phyloP scores from a whole-genome alignment of 2,329 filamentous ascomycete species.

The Microthyrium microscopicum region DNA sequence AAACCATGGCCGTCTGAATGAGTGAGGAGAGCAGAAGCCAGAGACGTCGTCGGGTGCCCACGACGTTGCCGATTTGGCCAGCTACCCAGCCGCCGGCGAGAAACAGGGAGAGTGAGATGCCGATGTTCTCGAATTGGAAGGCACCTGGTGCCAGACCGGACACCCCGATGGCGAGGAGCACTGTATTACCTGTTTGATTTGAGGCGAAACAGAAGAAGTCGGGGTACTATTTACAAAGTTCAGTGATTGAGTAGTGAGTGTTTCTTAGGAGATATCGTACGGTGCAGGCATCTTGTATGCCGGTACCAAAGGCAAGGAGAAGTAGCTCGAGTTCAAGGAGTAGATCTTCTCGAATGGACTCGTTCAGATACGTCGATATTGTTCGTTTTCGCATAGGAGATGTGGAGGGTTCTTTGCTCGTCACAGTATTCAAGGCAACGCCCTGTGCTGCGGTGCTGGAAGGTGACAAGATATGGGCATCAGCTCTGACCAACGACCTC shows the following conservation, averaged over 20 bases:
- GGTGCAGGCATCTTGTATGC: slow-evolving; percentile 38
- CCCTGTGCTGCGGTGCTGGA: too few species aligned
- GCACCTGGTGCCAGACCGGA: slow-evolving; percentile 30
- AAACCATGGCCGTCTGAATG: slow-evolving; percentile 38
- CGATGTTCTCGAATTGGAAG: slow-evolving; percentile 39
- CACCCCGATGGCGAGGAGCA: slow-evolving; percentile 39
- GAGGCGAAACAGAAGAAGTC: slow-evolving; percentile 47
- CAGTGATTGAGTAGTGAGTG: too few species aligned
- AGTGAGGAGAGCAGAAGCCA: slow-evolving; percentile 40
- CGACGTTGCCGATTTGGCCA: slow-evolving; percentile 38
- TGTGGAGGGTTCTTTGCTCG: too few species aligned
- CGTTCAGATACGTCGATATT: too few species aligned
- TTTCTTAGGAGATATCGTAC: too few species aligned
- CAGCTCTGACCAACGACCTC: too few species aligned
- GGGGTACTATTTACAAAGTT: too few species aligned
- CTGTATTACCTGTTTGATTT: slow-evolving; percentile 50
- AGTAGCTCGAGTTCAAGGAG: slow-evolving; percentile 20
- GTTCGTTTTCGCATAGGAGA: too few species aligned
- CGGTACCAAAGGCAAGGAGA: slow-evolving; percentile 21
- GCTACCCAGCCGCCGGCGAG: slow-evolving; percentile 37
- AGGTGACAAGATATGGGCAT: too few species aligned
- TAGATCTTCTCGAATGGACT: slow-evolving; percentile 1
- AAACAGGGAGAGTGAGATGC: slow-evolving; percentile 38
- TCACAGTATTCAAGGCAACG: too few species aligned
- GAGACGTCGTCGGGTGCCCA: slow-evolving; percentile 33